A percentile compares a stretch with the other conserved stretches of the same genome.
Evolutionary conservation across 371 early-diverging fungal species (phyloP).

Genomic region (Mortierella sp.): DNA sequence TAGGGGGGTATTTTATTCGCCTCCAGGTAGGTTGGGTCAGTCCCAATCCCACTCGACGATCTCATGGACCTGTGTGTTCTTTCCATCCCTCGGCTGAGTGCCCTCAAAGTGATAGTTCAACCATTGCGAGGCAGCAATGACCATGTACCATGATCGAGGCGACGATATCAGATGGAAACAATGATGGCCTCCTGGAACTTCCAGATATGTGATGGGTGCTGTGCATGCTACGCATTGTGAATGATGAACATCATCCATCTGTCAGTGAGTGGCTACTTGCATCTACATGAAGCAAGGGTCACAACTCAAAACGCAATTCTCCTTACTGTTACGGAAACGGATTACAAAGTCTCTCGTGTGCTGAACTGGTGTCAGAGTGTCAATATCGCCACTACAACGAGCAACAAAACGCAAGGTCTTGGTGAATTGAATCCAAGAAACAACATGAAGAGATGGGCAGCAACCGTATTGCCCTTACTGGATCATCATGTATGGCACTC

Average conservation of each 20-base stretch:
- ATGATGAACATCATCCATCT: neutral
- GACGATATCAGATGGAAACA: constrained; percentile 50
- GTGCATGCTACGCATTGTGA: constrained; percentile 13
- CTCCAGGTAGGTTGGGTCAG: neutral
- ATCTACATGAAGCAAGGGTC: no score
- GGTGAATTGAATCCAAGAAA: neutral
- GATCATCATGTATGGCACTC: constrained; percentile 48
- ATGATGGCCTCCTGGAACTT: constrained; percentile 52
- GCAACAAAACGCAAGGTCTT: neutral
- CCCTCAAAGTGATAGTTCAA: constrained; percentile 42
- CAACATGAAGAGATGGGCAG: no score
- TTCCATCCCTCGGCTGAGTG: constrained; percentile 1
- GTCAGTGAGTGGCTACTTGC: no score
- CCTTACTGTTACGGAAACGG: constrained; percentile 40
- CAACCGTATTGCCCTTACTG: constrained; percentile 30
- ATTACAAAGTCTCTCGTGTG: constrained; percentile 42
- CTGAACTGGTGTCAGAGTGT: constrained; percentile 39
- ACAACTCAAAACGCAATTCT: neutral
- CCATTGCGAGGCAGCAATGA: constrained; percentile 46
- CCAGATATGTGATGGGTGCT: constrained; percentile 32
- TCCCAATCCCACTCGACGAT: constrained; percentile 44
- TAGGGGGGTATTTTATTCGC: no score
- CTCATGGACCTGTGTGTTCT: constrained; percentile 17
- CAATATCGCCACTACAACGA: constrained; percentile 47
- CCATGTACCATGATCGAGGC: constrained; percentile 49